These are phyloP conservation scores for Epichloe brachyelytri DNA, from an alignment of 2,329 filamentous ascomycete genomes.

Conservation along the genomic window DNA sequence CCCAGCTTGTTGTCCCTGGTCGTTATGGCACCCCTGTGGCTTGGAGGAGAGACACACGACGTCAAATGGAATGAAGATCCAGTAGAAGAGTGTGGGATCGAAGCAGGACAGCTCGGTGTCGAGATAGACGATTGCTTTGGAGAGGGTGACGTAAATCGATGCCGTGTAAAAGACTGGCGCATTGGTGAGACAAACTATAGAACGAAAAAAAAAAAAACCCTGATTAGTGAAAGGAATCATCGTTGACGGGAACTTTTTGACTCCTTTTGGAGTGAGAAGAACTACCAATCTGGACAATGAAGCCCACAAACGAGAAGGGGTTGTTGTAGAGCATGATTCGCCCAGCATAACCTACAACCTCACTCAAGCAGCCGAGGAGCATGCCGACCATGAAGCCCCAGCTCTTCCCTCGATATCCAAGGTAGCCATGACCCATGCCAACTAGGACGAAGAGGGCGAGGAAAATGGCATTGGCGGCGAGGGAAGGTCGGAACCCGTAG, in stretches of 20 bases:
- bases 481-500: constrained; percentile 40
- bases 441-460: constrained; percentile 34
- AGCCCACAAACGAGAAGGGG: constrained; percentile 44
- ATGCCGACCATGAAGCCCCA: constrained; percentile 39
- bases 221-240: background rate
- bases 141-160: constrained; percentile 52
- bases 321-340: constrained; percentile 44
- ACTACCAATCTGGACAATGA: constrained; percentile 52
- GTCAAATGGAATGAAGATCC: constrained; percentile 42
- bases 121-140: constrained; percentile 27
- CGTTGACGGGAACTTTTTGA: background rate
- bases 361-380: constrained; percentile 40
- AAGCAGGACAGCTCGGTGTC: constrained; percentile 29
- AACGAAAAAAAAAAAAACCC: background rate
- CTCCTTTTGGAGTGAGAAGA: constrained; percentile 1
- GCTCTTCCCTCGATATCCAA: constrained; percentile 33
- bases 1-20: constrained; percentile 26
- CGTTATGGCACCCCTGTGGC: constrained; percentile 43
- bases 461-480: constrained; percentile 40
- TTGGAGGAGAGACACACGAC: constrained; percentile 43
- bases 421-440: constrained; percentile 25
- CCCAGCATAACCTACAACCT: constrained; percentile 50
- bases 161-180: constrained; percentile 39
- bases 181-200: constrained; percentile 39
- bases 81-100: constrained; percentile 29